Percentiles rank a stretch among this genome's conserved stretches.
These are phyloP conservation scores for Blastocystis sp. DNA, from an alignment of 352 stramenopile genomes.

Conservation along the genomic window DNA sequence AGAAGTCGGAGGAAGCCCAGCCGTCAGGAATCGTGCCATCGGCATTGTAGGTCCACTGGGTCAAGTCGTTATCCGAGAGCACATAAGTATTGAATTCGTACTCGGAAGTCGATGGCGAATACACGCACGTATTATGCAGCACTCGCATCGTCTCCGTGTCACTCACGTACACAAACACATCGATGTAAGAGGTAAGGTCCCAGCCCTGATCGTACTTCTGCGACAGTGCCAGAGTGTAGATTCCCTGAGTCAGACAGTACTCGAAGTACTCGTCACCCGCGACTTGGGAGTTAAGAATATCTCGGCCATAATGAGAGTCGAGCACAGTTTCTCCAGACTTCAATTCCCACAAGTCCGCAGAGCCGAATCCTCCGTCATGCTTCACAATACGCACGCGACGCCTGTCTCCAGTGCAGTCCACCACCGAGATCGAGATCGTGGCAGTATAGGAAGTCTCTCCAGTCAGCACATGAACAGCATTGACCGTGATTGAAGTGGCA, in stretches of 20 bases:
- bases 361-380: background rate
- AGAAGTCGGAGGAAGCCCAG: constrained; percentile 6
- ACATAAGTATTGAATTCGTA: constrained; percentile 4
- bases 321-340: background rate
- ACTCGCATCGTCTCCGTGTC: background rate
- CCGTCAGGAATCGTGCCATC: constrained; percentile 9
- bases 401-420: background rate
- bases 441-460: background rate
- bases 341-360: background rate
- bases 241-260: background rate
- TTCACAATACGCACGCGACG: background rate
- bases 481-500: background rate
- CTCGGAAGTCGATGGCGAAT: background rate
- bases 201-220: constrained; percentile 16
- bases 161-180: background rate
- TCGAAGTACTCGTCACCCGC: background rate
- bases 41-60: constrained; percentile 26
- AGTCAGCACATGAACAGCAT: background rate
- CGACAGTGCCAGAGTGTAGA: background rate
- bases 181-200: background rate
- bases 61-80: background rate
- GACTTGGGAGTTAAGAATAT: background rate
- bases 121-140: background rate
- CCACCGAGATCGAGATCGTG: background rate
- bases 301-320: background rate